Conservation (phyloP, 23 red algal genomes). For the Gracilaria vermiculophylla region DNA sequence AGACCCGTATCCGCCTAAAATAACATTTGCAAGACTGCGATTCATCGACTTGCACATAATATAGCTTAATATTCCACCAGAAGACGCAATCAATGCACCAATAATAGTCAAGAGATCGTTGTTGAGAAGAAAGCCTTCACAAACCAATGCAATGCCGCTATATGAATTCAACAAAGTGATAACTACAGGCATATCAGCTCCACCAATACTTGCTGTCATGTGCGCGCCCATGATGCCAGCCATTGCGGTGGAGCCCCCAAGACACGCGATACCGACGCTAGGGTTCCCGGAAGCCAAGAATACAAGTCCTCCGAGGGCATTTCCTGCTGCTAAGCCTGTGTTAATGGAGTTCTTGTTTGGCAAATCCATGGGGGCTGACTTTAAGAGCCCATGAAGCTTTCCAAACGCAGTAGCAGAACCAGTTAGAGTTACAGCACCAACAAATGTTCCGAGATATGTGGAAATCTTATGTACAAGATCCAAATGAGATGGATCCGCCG, state of each 20-base stretch:
- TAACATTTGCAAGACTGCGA: slow-evolving; percentile 66
- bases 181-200: slow-evolving; percentile 71
- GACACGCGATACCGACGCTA: slow-evolving; percentile 24
- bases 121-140: slow-evolving; percentile 77
- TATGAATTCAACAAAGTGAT: slow-evolving; percentile 74
- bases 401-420: slow-evolving; percentile 75
- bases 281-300: slow-evolving; percentile 70
- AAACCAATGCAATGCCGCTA: slow-evolving; percentile 60
- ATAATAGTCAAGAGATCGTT: slow-evolving; percentile 69
- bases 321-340: slow-evolving; percentile 37
- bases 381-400: slow-evolving; percentile 68
- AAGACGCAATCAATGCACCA: slow-evolving; percentile 67
- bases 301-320: slow-evolving; percentile 35
- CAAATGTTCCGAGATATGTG: slow-evolving; percentile 57
- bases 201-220: slow-evolving; percentile 71
- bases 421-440: slow-evolving; percentile 72
- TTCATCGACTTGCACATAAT: slow-evolving; percentile 81
- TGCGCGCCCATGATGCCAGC: slow-evolving; percentile 71
- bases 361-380: slow-evolving; percentile 44
- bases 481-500: slow-evolving; percentile 34
- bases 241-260: slow-evolving; percentile 61
- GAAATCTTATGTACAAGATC: slow-evolving; percentile 71
- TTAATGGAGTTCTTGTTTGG: slow-evolving; percentile 67
- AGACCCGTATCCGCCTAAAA: slow-evolving; percentile 69
- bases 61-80: slow-evolving; percentile 69